Evolutionary conservation across 208 protist species (phyloP).

Genomic region (Naegleria gruberi): DNA sequence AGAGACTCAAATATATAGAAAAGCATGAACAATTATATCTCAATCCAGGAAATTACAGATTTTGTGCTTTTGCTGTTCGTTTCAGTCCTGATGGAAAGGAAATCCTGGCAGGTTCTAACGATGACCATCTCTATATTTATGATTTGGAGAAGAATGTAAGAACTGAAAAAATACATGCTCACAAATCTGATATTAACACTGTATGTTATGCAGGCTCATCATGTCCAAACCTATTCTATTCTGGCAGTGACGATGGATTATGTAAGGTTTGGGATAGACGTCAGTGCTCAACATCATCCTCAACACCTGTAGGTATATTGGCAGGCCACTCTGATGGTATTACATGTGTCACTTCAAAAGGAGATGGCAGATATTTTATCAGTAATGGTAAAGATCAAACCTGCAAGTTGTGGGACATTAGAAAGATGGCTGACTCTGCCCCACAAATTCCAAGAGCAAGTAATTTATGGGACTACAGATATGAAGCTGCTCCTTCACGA

Average conservation of each 20-base stretch:
- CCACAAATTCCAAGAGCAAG: not conserved
- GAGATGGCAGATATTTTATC: conserved; percentile 34
- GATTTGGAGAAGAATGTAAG: conserved; percentile 24
- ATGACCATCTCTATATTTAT: conserved; percentile 31
- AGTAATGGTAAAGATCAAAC: conserved; percentile 41
- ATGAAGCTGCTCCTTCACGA: not conserved
- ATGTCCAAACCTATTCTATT: conserved; percentile 26
- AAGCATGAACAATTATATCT: not conserved
- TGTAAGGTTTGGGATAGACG: conserved; percentile 33
- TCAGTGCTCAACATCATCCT: not conserved
- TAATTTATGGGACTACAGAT: conserved; percentile 17
- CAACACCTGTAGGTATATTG: conserved; percentile 21
- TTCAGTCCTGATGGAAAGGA: conserved; percentile 24
- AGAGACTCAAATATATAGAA: not conserved
- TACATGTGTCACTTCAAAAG: conserved; percentile 34
- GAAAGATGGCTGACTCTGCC: conserved; percentile 1
- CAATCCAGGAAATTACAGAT: not conserved
- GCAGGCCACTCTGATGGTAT: conserved; percentile 36
- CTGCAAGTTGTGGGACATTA: conserved; percentile 44
- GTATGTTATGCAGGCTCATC: conserved; percentile 31
- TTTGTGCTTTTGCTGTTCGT: conserved; percentile 34
- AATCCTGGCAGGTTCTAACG: conserved; percentile 30
- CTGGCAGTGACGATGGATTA: conserved; percentile 36
- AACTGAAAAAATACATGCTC: not conserved
- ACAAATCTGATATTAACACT: conserved; percentile 35